These are phyloP conservation scores for Candida morakotiae DNA, from an alignment of 805 yeast species.

Conservation along the genomic window DNA sequence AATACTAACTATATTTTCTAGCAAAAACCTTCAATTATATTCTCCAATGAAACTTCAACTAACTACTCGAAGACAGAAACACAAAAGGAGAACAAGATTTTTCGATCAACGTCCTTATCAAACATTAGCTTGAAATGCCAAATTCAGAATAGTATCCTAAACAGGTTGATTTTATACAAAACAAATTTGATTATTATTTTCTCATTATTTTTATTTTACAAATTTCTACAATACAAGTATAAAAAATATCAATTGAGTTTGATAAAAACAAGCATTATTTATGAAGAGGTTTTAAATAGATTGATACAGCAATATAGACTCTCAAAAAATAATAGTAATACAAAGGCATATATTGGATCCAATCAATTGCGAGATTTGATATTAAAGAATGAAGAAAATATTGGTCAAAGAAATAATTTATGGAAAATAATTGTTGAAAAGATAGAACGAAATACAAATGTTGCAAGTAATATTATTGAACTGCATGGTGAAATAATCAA, in stretches of 20 bases:
- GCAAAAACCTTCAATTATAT: slow-evolving; percentile 11
- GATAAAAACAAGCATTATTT: slow-evolving; percentile 41
- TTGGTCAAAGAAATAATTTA: slow-evolving; percentile 37
- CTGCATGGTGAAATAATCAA: slow-evolving; percentile 83
- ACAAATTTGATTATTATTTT: slow-evolving; percentile 12
- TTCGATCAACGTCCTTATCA: slow-evolving; percentile 71
- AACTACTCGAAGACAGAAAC: slow-evolving; percentile 28
- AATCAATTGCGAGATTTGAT: slow-evolving; percentile 70
- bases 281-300: slow-evolving; percentile 45
- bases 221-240: slow-evolving; percentile 29
- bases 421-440: slow-evolving; percentile 57
- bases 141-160: slow-evolving; percentile 47
- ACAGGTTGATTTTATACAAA: slow-evolving; percentile 26
- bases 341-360: slow-evolving; percentile 54
- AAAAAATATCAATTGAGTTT: slow-evolving; percentile 34
- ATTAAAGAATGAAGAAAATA: slow-evolving; percentile 37
- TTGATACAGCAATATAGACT: slow-evolving; percentile 39
- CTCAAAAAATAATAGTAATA: slow-evolving; percentile 22
- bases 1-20: slow-evolving; percentile 22
- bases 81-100: slow-evolving; percentile 45
- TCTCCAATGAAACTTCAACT: slow-evolving; percentile 16
- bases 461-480: slow-evolving; percentile 61
- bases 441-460: slow-evolving; percentile 65
- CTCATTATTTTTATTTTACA: slow-evolving; percentile 16
- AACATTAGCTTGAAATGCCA: slow-evolving; percentile 57